These are phyloP conservation scores for Eremothecium sinecaudum DNA, from an alignment of 1,139 yeast species.

Conservation along the genomic window DNA sequence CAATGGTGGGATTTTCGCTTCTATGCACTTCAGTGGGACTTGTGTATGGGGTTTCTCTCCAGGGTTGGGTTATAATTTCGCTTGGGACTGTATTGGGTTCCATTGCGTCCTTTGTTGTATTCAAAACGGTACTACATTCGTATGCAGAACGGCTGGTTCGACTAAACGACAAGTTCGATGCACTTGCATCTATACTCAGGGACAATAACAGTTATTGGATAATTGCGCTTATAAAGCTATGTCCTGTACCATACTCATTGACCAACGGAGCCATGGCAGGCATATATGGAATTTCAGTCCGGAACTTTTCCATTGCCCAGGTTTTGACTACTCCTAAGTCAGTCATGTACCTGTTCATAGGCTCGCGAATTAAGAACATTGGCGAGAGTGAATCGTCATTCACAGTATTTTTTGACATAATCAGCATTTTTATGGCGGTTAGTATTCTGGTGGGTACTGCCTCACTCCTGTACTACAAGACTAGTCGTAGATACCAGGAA, in stretches of 20 bases:
- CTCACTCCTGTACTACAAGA: constrained; percentile 59
- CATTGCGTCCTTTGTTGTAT: constrained; percentile 56
- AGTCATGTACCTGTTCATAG: constrained; percentile 68
- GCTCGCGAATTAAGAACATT: constrained; percentile 61
- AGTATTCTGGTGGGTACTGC: constrained; percentile 54
- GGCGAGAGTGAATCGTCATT: constrained; percentile 50
- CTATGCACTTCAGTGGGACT: constrained; percentile 65
- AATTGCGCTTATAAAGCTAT: constrained; percentile 62
- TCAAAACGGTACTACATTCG: constrained; percentile 49
- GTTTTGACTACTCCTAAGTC: constrained; percentile 72
- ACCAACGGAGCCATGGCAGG: constrained; percentile 90
- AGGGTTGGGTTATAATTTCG: constrained; percentile 74
- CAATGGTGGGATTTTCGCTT: constrained; percentile 72
- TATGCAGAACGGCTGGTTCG: constrained; percentile 48
- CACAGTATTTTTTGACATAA: constrained; percentile 50
- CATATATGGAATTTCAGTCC: constrained; percentile 58
- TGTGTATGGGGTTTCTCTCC: constrained; percentile 64
- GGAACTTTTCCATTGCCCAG: constrained; percentile 63
- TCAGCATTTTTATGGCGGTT: constrained; percentile 54
- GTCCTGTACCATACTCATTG: constrained; percentile 88
- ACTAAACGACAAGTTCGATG: constrained; percentile 56
- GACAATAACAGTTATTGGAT: constrained; percentile 58
- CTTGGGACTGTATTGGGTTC: constrained; percentile 67
- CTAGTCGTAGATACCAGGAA: constrained; percentile 30
- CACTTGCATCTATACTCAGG: constrained; percentile 66